phyloP scores from a whole-genome alignment of 768 basidiomycete genomes.

The Suillus occidentalis region DNA sequence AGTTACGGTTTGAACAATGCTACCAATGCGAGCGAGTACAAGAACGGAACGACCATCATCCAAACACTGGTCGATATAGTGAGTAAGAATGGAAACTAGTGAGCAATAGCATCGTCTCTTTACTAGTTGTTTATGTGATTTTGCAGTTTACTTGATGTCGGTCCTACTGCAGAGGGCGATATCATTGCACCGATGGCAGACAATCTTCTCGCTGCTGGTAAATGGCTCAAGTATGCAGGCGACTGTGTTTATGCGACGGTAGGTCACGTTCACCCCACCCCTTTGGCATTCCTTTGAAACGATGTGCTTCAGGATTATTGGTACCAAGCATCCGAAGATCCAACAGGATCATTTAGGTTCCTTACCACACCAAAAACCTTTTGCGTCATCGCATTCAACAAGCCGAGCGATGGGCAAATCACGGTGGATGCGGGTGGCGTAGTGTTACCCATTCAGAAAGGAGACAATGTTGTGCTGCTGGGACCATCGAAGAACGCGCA shows the following conservation, averaged over 20 bases:
- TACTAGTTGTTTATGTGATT: background rate
- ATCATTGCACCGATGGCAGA: slow-evolving; percentile 50
- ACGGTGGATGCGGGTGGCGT: slow-evolving; percentile 34
- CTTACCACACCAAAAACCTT: slow-evolving; percentile 51
- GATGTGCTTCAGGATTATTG: slow-evolving; percentile 41
- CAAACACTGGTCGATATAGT: slow-evolving; percentile 56
- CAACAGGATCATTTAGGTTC: slow-evolving; percentile 40
- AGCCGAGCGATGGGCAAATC: slow-evolving; percentile 35
- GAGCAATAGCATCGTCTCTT: slow-evolving; percentile 15
- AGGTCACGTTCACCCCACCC: slow-evolving; percentile 12
- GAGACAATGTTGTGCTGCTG: slow-evolving; percentile 45
- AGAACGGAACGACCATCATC: slow-evolving; percentile 48
- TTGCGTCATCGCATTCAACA: slow-evolving; percentile 46
- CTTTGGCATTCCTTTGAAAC: background rate
- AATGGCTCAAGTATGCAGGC: slow-evolving; percentile 51
- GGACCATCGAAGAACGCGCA: slow-evolving; percentile 22
- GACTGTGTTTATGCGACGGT: slow-evolving; percentile 56
- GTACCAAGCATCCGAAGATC: slow-evolving; percentile 46
- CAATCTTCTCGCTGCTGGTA: slow-evolving; percentile 49
- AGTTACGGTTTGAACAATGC: slow-evolving; percentile 49
- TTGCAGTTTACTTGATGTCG: slow-evolving; percentile 48
- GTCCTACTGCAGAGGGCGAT: slow-evolving; percentile 55
- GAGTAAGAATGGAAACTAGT: slow-evolving; percentile 66
- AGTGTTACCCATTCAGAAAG: slow-evolving; percentile 42
- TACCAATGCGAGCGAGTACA: slow-evolving; percentile 45